phyloP scores from a whole-genome alignment of 2,329 filamentous ascomycete species.

The Cadophora sp. region DNA sequence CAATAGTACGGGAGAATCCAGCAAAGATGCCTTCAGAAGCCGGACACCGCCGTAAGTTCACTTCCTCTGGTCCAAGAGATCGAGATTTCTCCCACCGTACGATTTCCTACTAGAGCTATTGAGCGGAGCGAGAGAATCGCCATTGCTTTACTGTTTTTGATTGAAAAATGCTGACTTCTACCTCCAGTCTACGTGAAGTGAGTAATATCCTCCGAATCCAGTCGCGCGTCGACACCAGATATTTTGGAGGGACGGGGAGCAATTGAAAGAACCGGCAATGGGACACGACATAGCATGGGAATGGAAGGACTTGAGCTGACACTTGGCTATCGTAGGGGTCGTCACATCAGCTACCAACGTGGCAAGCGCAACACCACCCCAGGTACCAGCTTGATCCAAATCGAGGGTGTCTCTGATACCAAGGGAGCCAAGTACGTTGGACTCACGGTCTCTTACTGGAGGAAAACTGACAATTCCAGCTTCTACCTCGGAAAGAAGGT shows the following conservation, averaged over 20 bases:
- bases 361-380: constrained; percentile 91
- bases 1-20: constrained; percentile 55
- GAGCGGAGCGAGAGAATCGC: not conserved
- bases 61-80: constrained; percentile 16
- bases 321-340: constrained; percentile 69
- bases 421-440: constrained; percentile 80
- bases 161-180: constrained; percentile 41
- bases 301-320: constrained; percentile 33
- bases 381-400: constrained; percentile 94
- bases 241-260: not conserved
- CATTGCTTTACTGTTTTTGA: not conserved
- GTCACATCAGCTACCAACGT: constrained; percentile 97
- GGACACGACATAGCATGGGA: constrained; percentile 4
- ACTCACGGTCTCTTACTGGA: not conserved
- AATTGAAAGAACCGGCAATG: constrained; percentile 19
- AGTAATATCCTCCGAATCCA: constrained; percentile 54
- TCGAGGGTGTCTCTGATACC: constrained; percentile 95
- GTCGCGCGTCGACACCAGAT: constrained; percentile 9
- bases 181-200: constrained; percentile 85
- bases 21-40: constrained; percentile 88
- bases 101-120: not conserved
- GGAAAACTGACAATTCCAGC: constrained; percentile 43
- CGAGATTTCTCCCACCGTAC: constrained; percentile 3
- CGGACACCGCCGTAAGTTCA: constrained; percentile 84
- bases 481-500: constrained; percentile 99